phyloP scores from a whole-genome alignment of 2,329 filamentous ascomycete genomes.

The Coniosporium tulheliwenetii region DNA sequence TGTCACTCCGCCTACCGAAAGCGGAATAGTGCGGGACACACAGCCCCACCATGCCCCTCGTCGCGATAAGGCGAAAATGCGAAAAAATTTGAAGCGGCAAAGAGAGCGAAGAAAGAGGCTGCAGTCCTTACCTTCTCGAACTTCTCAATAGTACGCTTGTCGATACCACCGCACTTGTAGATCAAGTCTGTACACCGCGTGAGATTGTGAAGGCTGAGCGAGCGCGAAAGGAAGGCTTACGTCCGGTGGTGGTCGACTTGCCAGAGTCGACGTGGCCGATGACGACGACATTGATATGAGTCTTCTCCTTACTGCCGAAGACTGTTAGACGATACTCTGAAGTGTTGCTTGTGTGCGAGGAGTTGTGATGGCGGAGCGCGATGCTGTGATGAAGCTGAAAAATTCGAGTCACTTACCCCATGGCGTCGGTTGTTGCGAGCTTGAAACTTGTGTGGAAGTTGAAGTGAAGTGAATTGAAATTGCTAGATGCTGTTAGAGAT shows the following conservation, averaged over 20 bases:
- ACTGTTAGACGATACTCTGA: conserved; percentile 15
- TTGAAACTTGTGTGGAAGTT: conserved; percentile 4
- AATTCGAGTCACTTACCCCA: conserved; percentile 7
- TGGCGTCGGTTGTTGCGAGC: conserved; percentile 6
- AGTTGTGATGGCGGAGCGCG: conserved; percentile 1
- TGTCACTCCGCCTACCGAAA: neutral
- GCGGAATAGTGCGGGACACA: neutral
- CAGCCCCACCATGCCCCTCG: conserved; percentile 6
- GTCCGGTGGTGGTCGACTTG: conserved; percentile 88
- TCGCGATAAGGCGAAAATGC: conserved; percentile 2
- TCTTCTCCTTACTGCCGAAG: conserved; percentile 69
- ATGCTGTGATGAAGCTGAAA: neutral
- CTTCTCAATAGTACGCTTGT: conserved; percentile 99
- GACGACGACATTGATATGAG: conserved; percentile 90
- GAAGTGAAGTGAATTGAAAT: conserved; percentile 2
- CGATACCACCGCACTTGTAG: conserved; percentile 99
- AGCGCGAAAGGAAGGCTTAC: conserved; percentile 36
- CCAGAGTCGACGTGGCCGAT: conserved; percentile 99
- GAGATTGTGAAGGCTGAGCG: conserved; percentile 14
- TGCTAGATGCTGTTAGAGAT: conserved; percentile 2
- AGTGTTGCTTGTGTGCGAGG: conserved; percentile 1
- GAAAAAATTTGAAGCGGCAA: conserved; percentile 2
- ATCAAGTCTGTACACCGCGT: conserved; percentile 74
- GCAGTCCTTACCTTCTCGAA: conserved; percentile 85
- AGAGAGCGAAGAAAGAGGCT: conserved; percentile 12